These are phyloP conservation scores for Krasilnikovozyma curviuscula DNA, from an alignment of 768 basidiomycete species.

Conservation along the genomic window DNA sequence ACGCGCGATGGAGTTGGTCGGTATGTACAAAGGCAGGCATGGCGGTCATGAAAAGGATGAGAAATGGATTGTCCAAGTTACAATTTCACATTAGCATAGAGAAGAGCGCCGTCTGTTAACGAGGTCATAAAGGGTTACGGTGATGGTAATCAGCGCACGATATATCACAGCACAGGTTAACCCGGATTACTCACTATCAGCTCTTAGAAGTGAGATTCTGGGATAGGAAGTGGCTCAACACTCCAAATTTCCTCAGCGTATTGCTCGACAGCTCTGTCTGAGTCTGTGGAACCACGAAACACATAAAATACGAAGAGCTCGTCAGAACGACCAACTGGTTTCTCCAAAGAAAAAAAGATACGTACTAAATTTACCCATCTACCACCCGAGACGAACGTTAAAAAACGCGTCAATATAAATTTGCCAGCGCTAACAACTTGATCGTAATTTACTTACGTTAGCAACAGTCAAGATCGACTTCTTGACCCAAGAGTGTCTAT, in stretches of 20 bases:
- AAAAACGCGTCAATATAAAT: background rate
- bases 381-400: background rate
- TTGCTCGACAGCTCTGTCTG: background rate
- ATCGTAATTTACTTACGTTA: conserved; percentile 31
- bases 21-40: too few species aligned
- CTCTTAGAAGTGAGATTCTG: background rate
- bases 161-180: too few species aligned
- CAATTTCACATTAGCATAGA: too few species aligned
- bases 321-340: background rate
- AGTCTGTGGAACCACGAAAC: background rate
- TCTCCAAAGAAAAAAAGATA: background rate
- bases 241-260: conserved; percentile 6
- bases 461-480: conserved; percentile 71
- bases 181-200: too few species aligned
- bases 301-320: background rate
- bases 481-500: conserved; percentile 74
- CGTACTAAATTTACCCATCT: background rate
- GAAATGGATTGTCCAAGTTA: too few species aligned
- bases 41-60: too few species aligned
- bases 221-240: conserved; percentile 3
- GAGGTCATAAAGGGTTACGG: too few species aligned
- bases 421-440: background rate
- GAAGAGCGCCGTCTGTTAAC: too few species aligned
- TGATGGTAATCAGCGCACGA: too few species aligned
- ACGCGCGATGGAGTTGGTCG: too few species aligned